A percentile compares a stretch with the other conserved stretches of the same genome.
phyloP scores from a whole-genome alignment of 2,329 filamentous ascomycete species.

The Beauveria scarabaeidicola region DNA sequence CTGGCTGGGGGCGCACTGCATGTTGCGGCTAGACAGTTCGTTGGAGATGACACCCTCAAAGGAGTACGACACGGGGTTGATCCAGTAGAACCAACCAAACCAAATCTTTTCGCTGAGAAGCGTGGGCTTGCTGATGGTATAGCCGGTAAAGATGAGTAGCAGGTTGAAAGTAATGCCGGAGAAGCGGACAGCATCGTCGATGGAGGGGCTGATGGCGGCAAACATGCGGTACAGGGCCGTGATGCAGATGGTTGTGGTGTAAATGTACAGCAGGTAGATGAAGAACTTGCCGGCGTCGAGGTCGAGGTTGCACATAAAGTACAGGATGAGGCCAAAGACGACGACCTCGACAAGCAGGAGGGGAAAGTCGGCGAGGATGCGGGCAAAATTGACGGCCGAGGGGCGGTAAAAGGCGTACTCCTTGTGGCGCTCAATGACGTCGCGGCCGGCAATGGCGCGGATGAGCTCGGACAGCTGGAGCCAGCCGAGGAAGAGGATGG shows the following conservation, averaged over 20 bases:
- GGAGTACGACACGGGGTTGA: slow-evolving; percentile 57
- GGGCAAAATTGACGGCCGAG: slow-evolving; percentile 45
- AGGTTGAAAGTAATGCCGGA: slow-evolving; percentile 48
- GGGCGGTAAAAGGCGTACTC: slow-evolving; percentile 45
- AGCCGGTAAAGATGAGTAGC: slow-evolving; percentile 59
- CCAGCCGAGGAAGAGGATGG: slow-evolving; percentile 47
- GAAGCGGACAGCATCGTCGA: slow-evolving; percentile 55
- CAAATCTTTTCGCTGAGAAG: slow-evolving; percentile 53
- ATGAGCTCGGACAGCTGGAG: slow-evolving; percentile 71
- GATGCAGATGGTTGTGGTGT: slow-evolving; percentile 45
- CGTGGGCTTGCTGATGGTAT: slow-evolving; percentile 47
- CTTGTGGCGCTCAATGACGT: slow-evolving; percentile 43
- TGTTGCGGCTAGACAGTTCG: slow-evolving; percentile 44
- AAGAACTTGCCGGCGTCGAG: slow-evolving; percentile 57
- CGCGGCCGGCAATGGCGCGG: slow-evolving; percentile 63
- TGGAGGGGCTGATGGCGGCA: slow-evolving; percentile 46
- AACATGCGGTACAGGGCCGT: slow-evolving; percentile 50
- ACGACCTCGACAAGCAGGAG: slow-evolving; percentile 53
- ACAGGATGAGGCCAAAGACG: slow-evolving; percentile 62
- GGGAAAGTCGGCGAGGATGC: slow-evolving; percentile 49
- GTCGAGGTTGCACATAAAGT: slow-evolving; percentile 67
- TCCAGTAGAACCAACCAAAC: slow-evolving; percentile 58
- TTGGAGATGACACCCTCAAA: slow-evolving; percentile 53
- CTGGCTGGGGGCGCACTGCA: slow-evolving; percentile 37
- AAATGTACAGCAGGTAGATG: slow-evolving; percentile 55